phyloP scores from a whole-genome alignment of 2,329 filamentous ascomycete species.

The Fusarium heterosporum region DNA sequence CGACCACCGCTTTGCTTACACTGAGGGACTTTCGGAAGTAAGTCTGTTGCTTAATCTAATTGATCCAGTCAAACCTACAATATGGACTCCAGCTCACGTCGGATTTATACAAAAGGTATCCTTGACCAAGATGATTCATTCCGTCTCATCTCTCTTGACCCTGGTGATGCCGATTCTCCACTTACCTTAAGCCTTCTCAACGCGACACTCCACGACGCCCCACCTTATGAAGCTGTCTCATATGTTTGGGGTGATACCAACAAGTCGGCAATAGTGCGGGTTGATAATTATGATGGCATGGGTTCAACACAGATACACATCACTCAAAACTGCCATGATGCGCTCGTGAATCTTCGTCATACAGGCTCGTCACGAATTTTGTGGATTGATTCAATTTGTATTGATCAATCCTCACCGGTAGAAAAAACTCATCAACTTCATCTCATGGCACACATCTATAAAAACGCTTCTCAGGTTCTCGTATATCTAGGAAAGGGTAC shows the following conservation, averaged over 20 bases:
- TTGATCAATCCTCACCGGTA: background rate
- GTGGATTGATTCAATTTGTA: background rate
- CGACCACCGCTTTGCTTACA: background rate
- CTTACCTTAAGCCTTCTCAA: background rate
- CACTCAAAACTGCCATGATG: background rate
- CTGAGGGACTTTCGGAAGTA: background rate
- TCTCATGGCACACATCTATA: background rate
- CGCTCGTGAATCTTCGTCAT: background rate
- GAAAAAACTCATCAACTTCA: background rate
- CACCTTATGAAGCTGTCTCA: background rate
- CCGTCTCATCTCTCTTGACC: background rate
- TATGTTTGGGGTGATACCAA: background rate
- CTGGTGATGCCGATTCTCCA: background rate
- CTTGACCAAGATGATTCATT: background rate
- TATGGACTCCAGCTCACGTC: background rate
- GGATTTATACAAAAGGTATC: background rate
- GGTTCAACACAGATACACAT: background rate
- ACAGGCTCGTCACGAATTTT: background rate
- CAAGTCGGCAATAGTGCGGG: background rate
- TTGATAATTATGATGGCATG: background rate
- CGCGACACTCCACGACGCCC: background rate
- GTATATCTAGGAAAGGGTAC: background rate
- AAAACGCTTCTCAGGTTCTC: background rate
- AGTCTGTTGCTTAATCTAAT: too few species aligned
- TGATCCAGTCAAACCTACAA: too few species aligned